Percentiles rank a stretch among this genome's conserved stretches.
phyloP scores from a whole-genome alignment of 139 green algal species.

The Chlorella sp. region DNA sequence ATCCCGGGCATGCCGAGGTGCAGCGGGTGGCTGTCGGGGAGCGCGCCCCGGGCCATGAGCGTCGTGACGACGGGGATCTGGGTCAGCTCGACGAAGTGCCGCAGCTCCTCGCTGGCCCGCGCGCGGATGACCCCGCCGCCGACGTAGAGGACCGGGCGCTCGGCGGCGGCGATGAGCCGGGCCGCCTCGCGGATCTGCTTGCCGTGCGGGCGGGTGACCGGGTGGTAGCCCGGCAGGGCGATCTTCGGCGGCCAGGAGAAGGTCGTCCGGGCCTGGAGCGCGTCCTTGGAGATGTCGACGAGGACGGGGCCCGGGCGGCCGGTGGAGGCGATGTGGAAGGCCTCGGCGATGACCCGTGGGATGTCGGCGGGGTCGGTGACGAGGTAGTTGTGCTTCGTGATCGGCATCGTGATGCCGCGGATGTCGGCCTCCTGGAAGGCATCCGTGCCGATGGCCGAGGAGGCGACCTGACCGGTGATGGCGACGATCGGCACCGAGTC shows the following conservation, averaged over 20 bases:
- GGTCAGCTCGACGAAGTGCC: slow-evolving; percentile 71
- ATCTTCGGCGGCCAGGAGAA: too few relatives aligned
- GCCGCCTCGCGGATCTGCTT: too few relatives aligned
- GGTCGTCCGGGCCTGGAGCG: slow-evolving; percentile 65
- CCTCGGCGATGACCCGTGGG: slow-evolving; percentile 91
- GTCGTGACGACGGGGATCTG: slow-evolving; percentile 86
- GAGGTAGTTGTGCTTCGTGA: slow-evolving; percentile 99
- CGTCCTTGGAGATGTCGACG: slow-evolving; percentile 88
- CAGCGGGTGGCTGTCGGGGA: slow-evolving; percentile 49
- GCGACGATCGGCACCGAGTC: slow-evolving; percentile 96
- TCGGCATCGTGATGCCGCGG: slow-evolving; percentile 95
- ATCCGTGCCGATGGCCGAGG: slow-evolving; percentile 52
- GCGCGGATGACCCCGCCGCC: slow-evolving; percentile 81
- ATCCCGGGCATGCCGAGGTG: slow-evolving; percentile 95
- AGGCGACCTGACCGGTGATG: slow-evolving; percentile 93
- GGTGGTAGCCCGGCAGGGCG: too few relatives aligned
- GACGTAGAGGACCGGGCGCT: slow-evolving; percentile 50
- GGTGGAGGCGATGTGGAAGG: slow-evolving; percentile 89
- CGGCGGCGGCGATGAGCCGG: too few relatives aligned
- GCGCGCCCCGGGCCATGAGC: slow-evolving; percentile 86
- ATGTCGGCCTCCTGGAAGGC: slow-evolving; percentile 99
- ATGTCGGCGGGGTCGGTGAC: slow-evolving; percentile 97
- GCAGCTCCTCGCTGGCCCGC: slow-evolving; percentile 67
- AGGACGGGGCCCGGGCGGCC: slow-evolving; percentile 86
- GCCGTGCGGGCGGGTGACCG: too few relatives aligned